Conservation (phyloP, 2,329 filamentous ascomycete species). For the Periconia sp. region DNA sequence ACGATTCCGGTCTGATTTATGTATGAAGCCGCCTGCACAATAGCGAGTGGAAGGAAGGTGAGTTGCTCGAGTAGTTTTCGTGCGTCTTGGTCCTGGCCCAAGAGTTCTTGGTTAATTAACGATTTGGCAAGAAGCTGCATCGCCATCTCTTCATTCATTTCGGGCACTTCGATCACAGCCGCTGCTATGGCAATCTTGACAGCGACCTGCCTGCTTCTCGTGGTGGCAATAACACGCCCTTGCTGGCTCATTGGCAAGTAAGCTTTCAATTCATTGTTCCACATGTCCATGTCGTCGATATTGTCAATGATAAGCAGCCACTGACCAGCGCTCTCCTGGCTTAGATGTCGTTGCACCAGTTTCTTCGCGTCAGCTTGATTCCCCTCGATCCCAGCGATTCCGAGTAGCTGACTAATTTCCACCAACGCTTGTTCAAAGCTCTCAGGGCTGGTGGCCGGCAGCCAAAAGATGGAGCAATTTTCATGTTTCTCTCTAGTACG, state of each 20-base stretch:
- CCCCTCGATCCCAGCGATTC: constrained; percentile 23
- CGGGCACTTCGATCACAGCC: constrained; percentile 13
- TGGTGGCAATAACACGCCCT: constrained; percentile 14
- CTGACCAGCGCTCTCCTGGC: constrained; percentile 4
- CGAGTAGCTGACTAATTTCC: constrained; percentile 30
- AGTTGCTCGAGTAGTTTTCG: constrained; percentile 14
- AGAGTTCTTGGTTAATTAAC: constrained; percentile 6
- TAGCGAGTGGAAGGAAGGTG: constrained; percentile 10
- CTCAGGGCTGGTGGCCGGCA: constrained; percentile 46
- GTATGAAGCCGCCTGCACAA: constrained; percentile 8
- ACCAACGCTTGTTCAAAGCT: constrained; percentile 46
- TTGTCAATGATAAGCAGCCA: constrained; percentile 21
- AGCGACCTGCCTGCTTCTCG: constrained; percentile 8
- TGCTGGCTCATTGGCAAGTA: constrained; percentile 12
- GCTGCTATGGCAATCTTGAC: constrained; percentile 11
- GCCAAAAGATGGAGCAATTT: constrained; percentile 52
- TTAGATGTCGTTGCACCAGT: constrained; percentile 23
- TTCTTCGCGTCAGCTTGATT: constrained; percentile 10
- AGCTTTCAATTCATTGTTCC: constrained; percentile 17
- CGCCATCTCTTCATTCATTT: constrained; percentile 14
- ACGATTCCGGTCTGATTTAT: constrained; percentile 7
- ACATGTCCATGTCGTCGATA: constrained; percentile 28
- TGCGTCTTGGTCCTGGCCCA: constrained; percentile 11
- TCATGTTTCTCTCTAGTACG: constrained; percentile 41
- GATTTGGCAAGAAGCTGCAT: constrained; percentile 10